Percentiles rank a stretch among this genome's conserved stretches.
Evolutionary conservation across 2,329 filamentous ascomycete species (phyloP).

Genomic region (Arthroderma sp.): DNA sequence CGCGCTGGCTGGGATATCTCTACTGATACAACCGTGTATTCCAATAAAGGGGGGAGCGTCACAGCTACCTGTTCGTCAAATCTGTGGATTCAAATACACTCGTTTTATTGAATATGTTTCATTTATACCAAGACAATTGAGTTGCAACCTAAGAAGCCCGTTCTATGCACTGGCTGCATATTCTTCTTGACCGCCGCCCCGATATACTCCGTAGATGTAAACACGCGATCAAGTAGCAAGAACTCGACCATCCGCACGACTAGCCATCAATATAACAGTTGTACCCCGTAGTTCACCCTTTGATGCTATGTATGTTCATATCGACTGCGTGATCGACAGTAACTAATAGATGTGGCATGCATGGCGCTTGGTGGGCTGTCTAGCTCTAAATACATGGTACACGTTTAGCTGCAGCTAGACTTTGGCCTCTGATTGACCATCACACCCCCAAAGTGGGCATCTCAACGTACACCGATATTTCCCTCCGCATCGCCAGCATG

Average conservation of each 20-base stretch:
- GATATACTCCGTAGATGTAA: neutral
- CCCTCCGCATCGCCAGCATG: constrained; percentile 8
- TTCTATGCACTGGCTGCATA: neutral
- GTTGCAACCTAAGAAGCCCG: neutral
- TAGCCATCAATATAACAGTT: too few species aligned
- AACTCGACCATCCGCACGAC: too few species aligned
- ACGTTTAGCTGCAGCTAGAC: constrained; percentile 4
- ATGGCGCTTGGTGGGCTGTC: neutral
- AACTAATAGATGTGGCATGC: neutral
- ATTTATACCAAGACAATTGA: neutral
- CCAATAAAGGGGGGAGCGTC: neutral
- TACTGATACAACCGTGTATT: neutral
- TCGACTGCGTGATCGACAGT: neutral
- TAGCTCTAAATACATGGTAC: neutral
- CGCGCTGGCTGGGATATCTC: too few species aligned
- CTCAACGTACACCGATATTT: constrained; percentile 8
- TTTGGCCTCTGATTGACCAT: constrained; percentile 1
- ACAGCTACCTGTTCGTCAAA: neutral
- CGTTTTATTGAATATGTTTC: neutral
- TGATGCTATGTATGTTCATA: neutral
- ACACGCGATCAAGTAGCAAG: neutral
- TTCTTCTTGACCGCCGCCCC: too few species aligned
- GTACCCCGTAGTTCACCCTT: too few species aligned
- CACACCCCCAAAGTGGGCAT: constrained; percentile 4
- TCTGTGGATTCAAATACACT: neutral